These are phyloP conservation scores for Tylopilus balloui DNA, from an alignment of 768 basidiomycete species.

Conservation along the genomic window DNA sequence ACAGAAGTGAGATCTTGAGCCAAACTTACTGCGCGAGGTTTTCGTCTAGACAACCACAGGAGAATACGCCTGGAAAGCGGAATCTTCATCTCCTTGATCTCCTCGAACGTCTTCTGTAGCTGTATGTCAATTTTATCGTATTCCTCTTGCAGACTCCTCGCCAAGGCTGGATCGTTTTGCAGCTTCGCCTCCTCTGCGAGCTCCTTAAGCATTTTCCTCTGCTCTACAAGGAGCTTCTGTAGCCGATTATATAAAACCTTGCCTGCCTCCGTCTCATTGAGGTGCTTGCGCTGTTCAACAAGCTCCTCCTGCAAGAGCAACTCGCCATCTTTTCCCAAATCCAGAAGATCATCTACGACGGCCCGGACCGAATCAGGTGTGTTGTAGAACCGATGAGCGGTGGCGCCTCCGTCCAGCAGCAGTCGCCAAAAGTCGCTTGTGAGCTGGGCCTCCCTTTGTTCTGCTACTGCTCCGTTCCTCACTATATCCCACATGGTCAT, in stretches of 20 bases:
- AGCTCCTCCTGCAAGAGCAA: conserved; percentile 23
- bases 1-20: not conserved
- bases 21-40: conserved; percentile 10
- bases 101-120: conserved; percentile 19
- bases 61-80: conserved; percentile 8
- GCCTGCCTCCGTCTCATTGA: conserved; percentile 23
- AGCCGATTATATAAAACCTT: conserved; percentile 15
- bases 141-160: conserved; percentile 10
- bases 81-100: conserved; percentile 20
- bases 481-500: conserved; percentile 38
- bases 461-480: conserved; percentile 9
- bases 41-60: conserved; percentile 5
- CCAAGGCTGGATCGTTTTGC: conserved; percentile 10
- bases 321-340: not conserved
- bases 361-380: not conserved
- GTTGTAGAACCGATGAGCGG: not conserved
- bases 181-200: conserved; percentile 18
- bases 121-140: conserved; percentile 3
- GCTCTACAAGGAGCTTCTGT: conserved; percentile 17
- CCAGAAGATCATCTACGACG: not conserved
- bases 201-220: conserved; percentile 11
- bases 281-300: conserved; percentile 4
- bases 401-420: conserved; percentile 4
- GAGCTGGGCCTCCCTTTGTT: conserved; percentile 24
- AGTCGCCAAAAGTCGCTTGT: conserved; percentile 21